Evolutionary conservation across 495 filamentous ascomycete genomes (phyloP), one percentile per base, ranked within the genome.

Genomic region (Aspergillus sclerotiicarbonarius): DNA sequence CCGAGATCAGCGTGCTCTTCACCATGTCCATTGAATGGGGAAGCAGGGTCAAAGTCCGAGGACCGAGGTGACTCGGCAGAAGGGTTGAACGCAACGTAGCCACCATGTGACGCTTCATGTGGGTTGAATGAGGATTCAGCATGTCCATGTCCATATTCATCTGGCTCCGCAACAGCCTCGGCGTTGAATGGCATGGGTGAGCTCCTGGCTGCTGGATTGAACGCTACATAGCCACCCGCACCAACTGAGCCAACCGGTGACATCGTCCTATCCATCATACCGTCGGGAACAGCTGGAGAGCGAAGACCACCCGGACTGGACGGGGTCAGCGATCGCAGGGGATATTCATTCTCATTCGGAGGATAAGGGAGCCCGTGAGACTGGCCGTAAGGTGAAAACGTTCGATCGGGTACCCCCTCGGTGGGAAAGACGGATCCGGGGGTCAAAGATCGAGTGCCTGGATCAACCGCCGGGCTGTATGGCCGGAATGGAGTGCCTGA

Each of bases 381-480:
- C n/a, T 51, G 41, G n/a, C 16, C 39, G 1, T 32, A 35, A 32
- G 64, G 64, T 21, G 61, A 54, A 37, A 54, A 63, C 3, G 44
- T 55, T 54, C 61, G 47, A 50, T 32, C 21, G 21, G 60, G 56
- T 10, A 44, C 41, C 12, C 8, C 29, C 13, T 56, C 35, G 7
- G 12, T 30, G 29, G 54, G 45, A 25, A 54, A 47, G 10, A 51
- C 31, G 13, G 39, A 35, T 15, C 58, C 51, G 18, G 61, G 54
- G 0, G 62, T 65, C 33, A 64, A 52, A 4, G 62, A 60, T 32
- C 67, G 65, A 18, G 56, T 33, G 32, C 60, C 50, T 4, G 64
- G 62, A 31, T 59, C 62, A 37, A 20, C 43, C 3, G 61, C 54
- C 6, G 63, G 54, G 20, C 19, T 57, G 33, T 60, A 62, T 4